Base-by-base conservation (phyloP, 129 eudicot species). In the Ambrosia artemisiifolia region DNA sequence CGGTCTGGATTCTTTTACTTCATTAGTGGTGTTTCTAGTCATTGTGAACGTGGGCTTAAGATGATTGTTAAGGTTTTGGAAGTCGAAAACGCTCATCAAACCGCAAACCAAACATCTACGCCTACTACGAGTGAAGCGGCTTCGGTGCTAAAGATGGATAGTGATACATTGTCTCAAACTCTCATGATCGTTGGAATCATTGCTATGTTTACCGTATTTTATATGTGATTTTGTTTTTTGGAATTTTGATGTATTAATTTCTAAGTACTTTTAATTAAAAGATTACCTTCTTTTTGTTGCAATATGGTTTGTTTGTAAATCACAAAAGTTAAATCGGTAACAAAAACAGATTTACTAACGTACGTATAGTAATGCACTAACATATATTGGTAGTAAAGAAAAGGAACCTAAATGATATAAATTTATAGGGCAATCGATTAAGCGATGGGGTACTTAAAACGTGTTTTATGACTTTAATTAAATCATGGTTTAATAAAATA, bases 1-100 rank as follows among this genome's bases (percentile, higher is more conserved):
- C 78, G 85, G 24, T 65, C 92, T 2, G 97, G 95, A 0, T 69
- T 76, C 68, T 88, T 80, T 77, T 91, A 88, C 70, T 91, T 91
- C 87, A 82, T 91, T 43, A 91, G 95, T 47, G 95, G 97, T 17
- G 81, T 71, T 2, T 63, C 85, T 0, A 86, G 87, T 13, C 95
- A 91, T 47, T 91, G 97, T 61, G 73, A 76, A 59, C 77, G 79
- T 63, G 92, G 95, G 6, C 78, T 88, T 5, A 88, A 86, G 82
- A 91, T 91, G 97, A 74, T 88, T 30, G 53, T 91, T 34, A 86
- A 88, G 77, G 97, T 88, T 65, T 65, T 86, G 84, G 92, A 88
- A 71, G 73, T 67, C 0, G 83, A 61, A 35, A 62, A 62, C 47
- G 85, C 51, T 17, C 63, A 72, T 46, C 86, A 67, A 60, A 11